Evolutionary conservation across 108 stramenopile genomes (phyloP), one percentile per base, ranked within the genome.

Genomic region (Schizochytrium sp.): DNA sequence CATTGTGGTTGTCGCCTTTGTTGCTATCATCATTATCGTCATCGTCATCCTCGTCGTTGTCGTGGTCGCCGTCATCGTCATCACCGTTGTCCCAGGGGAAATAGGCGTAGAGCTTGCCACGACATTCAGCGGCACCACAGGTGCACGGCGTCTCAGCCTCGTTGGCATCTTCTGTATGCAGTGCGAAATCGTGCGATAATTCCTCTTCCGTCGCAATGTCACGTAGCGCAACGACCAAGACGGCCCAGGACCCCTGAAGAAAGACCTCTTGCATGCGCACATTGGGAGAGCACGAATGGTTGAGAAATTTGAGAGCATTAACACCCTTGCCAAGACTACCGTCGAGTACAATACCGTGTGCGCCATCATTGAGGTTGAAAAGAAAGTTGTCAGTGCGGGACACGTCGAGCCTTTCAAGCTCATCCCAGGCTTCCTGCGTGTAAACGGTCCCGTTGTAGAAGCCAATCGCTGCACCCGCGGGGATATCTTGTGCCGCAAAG

Each of bases 361-460:
- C 76, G 45, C 76, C 76, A 34, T 83, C 76, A 34, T 83, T 83
- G 45, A 83, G 76, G 4, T 83, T 83, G 28, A 83, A 83, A 8
- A 83, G 51, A 34, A 83, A 83, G 76, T 83, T 53, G 14, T 83
- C 76, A 45, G 14, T 16, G 23, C 19, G 28, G 23, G 14, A 14
- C 16, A 3, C 76, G 29, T 3, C 23, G 72, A 18, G 18, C 23
- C 34, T 23, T 25, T 47, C 51, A 23, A 83, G 18, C 10, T 83
- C 76, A 8, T 83, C 76, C 76, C 76, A 83, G 45, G 45, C 51
- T 45, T 83, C 76, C 23, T 47, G 16, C 25, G 76, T 83, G 51
- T 53, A 53, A 8, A 83, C 76, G n/a, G 51, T 83, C 10, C 76
- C 76, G n/a, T 47, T 53, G 51, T 83, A 83, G 16, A 21, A 47